These are phyloP conservation scores for Phoma sp. DNA, from an alignment of 2,329 filamentous ascomycete species.

Conservation along the genomic window DNA sequence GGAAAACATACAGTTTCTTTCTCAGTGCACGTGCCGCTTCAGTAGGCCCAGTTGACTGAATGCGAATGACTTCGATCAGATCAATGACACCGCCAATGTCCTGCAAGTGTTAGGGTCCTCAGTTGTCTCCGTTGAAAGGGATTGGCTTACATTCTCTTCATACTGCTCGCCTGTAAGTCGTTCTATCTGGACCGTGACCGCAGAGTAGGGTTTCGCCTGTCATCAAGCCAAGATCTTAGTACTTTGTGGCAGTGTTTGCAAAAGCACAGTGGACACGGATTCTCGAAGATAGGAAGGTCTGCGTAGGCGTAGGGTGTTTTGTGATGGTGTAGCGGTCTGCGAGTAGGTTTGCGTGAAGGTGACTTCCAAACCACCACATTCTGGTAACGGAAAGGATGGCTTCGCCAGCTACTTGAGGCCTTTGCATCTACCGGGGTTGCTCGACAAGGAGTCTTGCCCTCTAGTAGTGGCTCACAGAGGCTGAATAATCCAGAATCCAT, in stretches of 20 bases:
- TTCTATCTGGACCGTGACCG: slow-evolving; percentile 91
- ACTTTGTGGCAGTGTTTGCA: slow-evolving; percentile 31
- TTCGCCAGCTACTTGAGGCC: slow-evolving; percentile 9
- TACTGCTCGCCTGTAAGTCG: slow-evolving; percentile 87
- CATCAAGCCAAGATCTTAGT: slow-evolving; percentile 33
- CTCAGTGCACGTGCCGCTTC: slow-evolving; percentile 91
- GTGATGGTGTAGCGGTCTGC: slow-evolving; percentile 32
- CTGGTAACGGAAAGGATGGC: slow-evolving; percentile 6
- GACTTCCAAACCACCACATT: slow-evolving; percentile 1
- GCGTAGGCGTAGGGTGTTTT: slow-evolving; percentile 30
- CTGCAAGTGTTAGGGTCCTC: slow-evolving; percentile 15
- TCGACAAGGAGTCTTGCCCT: slow-evolving; percentile 15
- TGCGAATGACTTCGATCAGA: slow-evolving; percentile 89
- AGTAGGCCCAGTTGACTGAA: slow-evolving; percentile 83
- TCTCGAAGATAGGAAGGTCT: slow-evolving; percentile 36
- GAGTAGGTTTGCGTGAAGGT: slow-evolving; percentile 8
- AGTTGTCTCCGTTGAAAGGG: background rate
- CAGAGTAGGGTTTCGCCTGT: slow-evolving; percentile 79
- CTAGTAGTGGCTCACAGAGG: slow-evolving; percentile 19
- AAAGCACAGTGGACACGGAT: slow-evolving; percentile 37
- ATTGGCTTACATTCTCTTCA: slow-evolving; percentile 69
- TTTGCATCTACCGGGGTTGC: slow-evolving; percentile 21
- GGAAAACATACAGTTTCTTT: slow-evolving; percentile 79
- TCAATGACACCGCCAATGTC: slow-evolving; percentile 89
- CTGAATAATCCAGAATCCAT: slow-evolving; percentile 22